These are phyloP conservation scores for Phytophthora pisi DNA, from an alignment of 352 stramenopile species.

Conservation along the genomic window DNA sequence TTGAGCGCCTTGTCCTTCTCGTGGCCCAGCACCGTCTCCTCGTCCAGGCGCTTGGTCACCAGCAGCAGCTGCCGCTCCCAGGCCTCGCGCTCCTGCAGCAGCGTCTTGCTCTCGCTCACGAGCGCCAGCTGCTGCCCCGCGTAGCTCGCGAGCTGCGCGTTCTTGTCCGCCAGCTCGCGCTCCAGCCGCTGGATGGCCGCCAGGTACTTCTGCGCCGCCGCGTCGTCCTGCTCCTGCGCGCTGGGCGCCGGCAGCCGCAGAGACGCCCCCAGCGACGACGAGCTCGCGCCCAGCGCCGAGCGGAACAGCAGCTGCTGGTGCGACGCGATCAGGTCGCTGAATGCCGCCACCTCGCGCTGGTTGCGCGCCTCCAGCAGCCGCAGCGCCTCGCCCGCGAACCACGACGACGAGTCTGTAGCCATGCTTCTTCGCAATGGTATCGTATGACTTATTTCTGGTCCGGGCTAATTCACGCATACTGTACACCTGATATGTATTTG, in stretches of 20 bases:
- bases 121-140: slow-evolving; percentile 66
- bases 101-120: slow-evolving; percentile 76
- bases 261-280: slow-evolving; percentile 26
- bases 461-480: no score
- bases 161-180: slow-evolving; percentile 69
- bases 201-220: slow-evolving; percentile 54
- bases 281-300: slow-evolving; percentile 24
- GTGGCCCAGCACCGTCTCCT: slow-evolving; percentile 64
- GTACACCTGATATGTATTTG: no score
- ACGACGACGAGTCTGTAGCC: slow-evolving; percentile 3
- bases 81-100: slow-evolving; percentile 65
- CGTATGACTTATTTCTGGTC: no score
- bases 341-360: slow-evolving; percentile 58
- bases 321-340: slow-evolving; percentile 57
- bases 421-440: no score
- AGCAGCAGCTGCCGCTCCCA: slow-evolving; percentile 62
- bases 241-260: slow-evolving; percentile 5
- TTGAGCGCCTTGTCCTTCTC: slow-evolving; percentile 76
- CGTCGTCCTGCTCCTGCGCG: slow-evolving; percentile 33
- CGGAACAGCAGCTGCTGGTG: slow-evolving; percentile 80
- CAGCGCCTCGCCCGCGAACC: slow-evolving; percentile 51
- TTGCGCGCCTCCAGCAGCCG: slow-evolving; percentile 72
- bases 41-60: slow-evolving; percentile 61
- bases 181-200: slow-evolving; percentile 72
- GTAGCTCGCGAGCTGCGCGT: slow-evolving; percentile 57